Base-by-base conservation (phyloP, 1,284 basidiomycete species). In the Sphagnurus paluster region DNA sequence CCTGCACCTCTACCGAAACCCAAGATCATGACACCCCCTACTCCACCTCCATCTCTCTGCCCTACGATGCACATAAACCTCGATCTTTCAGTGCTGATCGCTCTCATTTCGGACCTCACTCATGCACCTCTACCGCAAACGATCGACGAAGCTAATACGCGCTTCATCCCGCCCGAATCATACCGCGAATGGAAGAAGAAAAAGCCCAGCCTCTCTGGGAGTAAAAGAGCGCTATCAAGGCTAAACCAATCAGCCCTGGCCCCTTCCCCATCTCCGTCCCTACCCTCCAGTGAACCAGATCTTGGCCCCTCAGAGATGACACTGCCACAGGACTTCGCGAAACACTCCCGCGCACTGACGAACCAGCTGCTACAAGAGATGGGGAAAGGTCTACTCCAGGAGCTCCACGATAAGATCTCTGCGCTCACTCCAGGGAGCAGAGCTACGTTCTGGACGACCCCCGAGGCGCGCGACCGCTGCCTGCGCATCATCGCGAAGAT, bases 61-160 rank as follows among this genome's bases (percentile, higher is more conserved):
- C 84, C 88, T 0, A 84, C 82, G 0, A 53, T 60, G 3, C 69
- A 71, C 36, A 71, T 93, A 63, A 92, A 91, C 56, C 73, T 93
- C 32, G 91, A 93, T 62, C 74, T 93, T 7, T 92, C 90, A 0
- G 74, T 86, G 0, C 76, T 93, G 40, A 87, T 93, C 51, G 90
- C 90, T 0, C 75, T 94, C 20, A 79, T 90, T 25, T 90, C 88
- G 4, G 90, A 93, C 55, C 77, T 91, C 32, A 82, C 89, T 0
- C 90, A 93, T 61, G 72, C 86, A 1, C 71, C 78, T 0, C 68
- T 92, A 0, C 90, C 90, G 0, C 35, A 46, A 0, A 73, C 74
- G 1, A 56, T 72, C 0, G 76, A 76, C 19, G 83, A 82, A 34
- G 88, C 88, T 0, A 69, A 77, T 11, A 58, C 61, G 16, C 75